Evolutionary conservation across 225 moss, liverwort and hornwort genomes (phyloP), one percentile per base, ranked within the genome.

Genomic region (Marchantia polymorpha): DNA sequence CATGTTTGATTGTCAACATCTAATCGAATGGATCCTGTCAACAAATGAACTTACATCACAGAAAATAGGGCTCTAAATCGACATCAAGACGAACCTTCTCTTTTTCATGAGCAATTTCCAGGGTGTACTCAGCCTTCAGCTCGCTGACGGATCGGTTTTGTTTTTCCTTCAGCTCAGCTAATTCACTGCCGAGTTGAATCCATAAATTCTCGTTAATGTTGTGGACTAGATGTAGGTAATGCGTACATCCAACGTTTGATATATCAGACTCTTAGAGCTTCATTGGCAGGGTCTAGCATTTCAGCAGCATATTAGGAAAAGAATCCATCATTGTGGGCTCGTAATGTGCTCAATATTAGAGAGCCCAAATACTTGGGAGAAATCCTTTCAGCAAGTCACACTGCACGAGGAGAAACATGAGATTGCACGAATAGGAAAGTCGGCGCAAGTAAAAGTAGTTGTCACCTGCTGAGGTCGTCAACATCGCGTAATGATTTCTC

Each of bases 91-190:
- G 78, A 85, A 99, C 97, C 95, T 99, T 99, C 86, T 99, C 92
- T 83, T 95, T 99, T 83, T 92, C 99, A 84, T 90, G 99, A 81
- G 99, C 92, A 86, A 95, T 87, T 89, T 99, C 93, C 86, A 93
- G 79, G 39, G 92, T 91, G 78, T 86, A 99, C 79, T 92, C 93
- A 78, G 92, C 90, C 90, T 99, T 95, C 84, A 95, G 88, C 81
- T 99, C 95, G 87, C 89, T 91, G 87, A 92, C 86, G 51, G 89
- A 91, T 86, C 90, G 85, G 84, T 82, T 86, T 82, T 92, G 93
- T 77, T 88, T 91, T 86, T 95, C 97, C 88, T 93, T 94, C 80
- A 99, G 85, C 80, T 99, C 94, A 89, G 85, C 80, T 61, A 99
- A 92, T 91, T 99, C 93, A 85, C 97, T 99, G 95, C 90, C 86